Percentiles rank a stretch among this genome's conserved stretches.
phyloP scores from a whole-genome alignment of 2,329 filamentous ascomycete genomes.

The Trichoderma guizhouense region DNA sequence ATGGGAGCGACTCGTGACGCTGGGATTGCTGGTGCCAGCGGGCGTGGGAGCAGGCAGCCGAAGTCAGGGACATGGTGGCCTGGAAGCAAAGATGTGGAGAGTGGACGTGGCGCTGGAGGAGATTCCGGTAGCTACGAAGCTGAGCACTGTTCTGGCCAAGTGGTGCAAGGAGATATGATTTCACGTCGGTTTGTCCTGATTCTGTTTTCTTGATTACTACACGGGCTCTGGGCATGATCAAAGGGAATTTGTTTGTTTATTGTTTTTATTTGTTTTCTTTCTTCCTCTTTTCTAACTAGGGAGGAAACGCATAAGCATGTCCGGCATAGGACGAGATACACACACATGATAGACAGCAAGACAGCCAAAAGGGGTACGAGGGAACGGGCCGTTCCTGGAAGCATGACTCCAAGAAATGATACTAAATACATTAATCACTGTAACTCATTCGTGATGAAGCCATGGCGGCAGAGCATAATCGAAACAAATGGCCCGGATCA shows the following conservation, averaged over 20 bases:
- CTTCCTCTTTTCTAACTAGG: not conserved
- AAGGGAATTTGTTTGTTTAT: not conserved
- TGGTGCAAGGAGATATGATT: conserved; percentile 73
- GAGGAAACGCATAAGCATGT: conserved; percentile 6
- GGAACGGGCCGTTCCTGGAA: conserved; percentile 7
- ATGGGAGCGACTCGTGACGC: conserved; percentile 71
- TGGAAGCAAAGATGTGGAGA: conserved; percentile 68
- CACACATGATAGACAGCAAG: not conserved
- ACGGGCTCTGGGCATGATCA: not conserved
- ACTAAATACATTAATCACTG: not conserved
- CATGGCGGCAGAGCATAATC: not conserved
- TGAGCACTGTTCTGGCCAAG: conserved; percentile 58
- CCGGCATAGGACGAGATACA: not conserved
- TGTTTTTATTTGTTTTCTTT: not conserved
- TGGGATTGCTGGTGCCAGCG: conserved; percentile 66
- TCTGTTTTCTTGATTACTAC: not conserved
- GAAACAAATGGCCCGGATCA: not conserved
- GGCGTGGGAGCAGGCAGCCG: conserved; percentile 45
- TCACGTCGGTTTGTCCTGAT: not conserved
- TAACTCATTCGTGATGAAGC: not conserved
- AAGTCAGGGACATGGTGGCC: conserved; percentile 46
- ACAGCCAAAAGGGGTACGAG: not conserved
- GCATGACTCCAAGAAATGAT: not conserved
- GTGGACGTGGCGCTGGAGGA: conserved; percentile 76
- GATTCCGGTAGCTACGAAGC: conserved; percentile 61